Evolutionary conservation across 441 rosid genomes (phyloP).

Genomic region (Jatropha multifida): DNA sequence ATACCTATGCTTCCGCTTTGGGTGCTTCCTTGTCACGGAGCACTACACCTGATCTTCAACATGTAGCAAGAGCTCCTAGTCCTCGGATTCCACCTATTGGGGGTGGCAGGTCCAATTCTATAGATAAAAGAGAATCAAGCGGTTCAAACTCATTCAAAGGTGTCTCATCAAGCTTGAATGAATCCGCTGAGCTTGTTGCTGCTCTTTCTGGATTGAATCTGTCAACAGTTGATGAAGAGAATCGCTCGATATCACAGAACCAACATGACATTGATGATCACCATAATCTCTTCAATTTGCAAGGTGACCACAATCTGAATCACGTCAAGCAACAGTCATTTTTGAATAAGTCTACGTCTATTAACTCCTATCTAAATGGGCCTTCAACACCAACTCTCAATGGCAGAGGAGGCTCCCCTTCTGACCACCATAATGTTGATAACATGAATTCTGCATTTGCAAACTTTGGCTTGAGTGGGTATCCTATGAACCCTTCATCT

Average conservation of each 20-base stretch:
- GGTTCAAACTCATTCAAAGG: slow-evolving; percentile 42
- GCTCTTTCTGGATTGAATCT: slow-evolving; percentile 67
- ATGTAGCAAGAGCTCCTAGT: slow-evolving; percentile 56
- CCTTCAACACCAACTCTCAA: slow-evolving; percentile 34
- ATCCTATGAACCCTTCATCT: slow-evolving; percentile 43
- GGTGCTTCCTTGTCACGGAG: slow-evolving; percentile 66
- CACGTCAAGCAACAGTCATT: slow-evolving; percentile 34
- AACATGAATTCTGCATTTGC: slow-evolving; percentile 38
- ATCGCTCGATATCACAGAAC: slow-evolving; percentile 28
- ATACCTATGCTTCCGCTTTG: slow-evolving; percentile 59
- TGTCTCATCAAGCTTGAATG: slow-evolving; percentile 38
- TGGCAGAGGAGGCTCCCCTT: slow-evolving; percentile 44
- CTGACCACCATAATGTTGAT: slow-evolving; percentile 36
- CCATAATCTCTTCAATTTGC: slow-evolving; percentile 38
- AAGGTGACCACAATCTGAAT: slow-evolving; percentile 31
- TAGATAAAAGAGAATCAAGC: slow-evolving; percentile 45
- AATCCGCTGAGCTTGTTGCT: slow-evolving; percentile 48
- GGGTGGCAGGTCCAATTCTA: slow-evolving; percentile 45
- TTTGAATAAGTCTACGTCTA: slow-evolving; percentile 32
- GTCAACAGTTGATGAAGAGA: slow-evolving; percentile 42
- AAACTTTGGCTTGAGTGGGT: slow-evolving; percentile 46
- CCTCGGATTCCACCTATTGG: slow-evolving; percentile 62
- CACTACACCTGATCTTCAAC: slow-evolving; percentile 65
- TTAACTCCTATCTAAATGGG: slow-evolving; percentile 40
- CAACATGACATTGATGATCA: slow-evolving; percentile 38